Evolutionary conservation across 2,329 filamentous ascomycete species (phyloP).

Genomic region (Tolypocladium tropicale): DNA sequence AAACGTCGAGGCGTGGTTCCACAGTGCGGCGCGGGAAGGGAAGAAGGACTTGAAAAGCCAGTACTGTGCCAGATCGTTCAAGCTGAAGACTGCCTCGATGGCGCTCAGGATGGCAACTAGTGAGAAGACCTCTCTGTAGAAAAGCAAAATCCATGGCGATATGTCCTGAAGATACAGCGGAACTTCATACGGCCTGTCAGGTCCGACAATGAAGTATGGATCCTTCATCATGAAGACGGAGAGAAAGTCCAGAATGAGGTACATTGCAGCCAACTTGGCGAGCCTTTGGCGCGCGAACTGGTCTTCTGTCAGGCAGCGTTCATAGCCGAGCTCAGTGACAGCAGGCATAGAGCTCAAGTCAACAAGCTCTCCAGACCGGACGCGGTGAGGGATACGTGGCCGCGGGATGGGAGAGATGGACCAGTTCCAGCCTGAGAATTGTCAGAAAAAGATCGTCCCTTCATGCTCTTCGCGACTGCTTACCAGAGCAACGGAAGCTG

Average conservation of each 20-base stretch:
- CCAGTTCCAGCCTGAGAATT: slow-evolving; percentile 44
- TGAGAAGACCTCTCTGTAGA: slow-evolving; percentile 47
- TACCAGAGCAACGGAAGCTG: slow-evolving; percentile 45
- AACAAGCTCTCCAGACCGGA: slow-evolving; percentile 24
- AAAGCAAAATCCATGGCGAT: slow-evolving; percentile 33
- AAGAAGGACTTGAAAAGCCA: slow-evolving; percentile 39
- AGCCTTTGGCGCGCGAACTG: slow-evolving; percentile 36
- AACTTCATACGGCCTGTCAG: slow-evolving; percentile 22
- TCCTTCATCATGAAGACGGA: slow-evolving; percentile 64
- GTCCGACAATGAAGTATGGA: slow-evolving; percentile 60
- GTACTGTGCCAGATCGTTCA: slow-evolving; percentile 48
- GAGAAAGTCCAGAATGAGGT: slow-evolving; percentile 59
- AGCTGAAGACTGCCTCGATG: slow-evolving; percentile 49
- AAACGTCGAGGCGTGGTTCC: slow-evolving; percentile 44
- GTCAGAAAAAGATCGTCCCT: neutral
- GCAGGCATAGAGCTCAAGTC: slow-evolving; percentile 30
- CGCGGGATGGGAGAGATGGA: slow-evolving; percentile 39
- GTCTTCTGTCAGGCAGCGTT: slow-evolving; percentile 27
- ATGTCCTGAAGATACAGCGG: slow-evolving; percentile 32
- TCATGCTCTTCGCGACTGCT: slow-evolving; percentile 4
- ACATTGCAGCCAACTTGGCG: slow-evolving; percentile 40
- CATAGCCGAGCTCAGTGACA: slow-evolving; percentile 34
- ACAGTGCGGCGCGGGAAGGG: slow-evolving; percentile 38
- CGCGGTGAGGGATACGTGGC: slow-evolving; percentile 25
- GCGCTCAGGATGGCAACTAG: slow-evolving; percentile 47